Evolutionary conservation across 2,329 filamentous ascomycete species (phyloP).

Genomic region (Fusarium incarnatum): DNA sequence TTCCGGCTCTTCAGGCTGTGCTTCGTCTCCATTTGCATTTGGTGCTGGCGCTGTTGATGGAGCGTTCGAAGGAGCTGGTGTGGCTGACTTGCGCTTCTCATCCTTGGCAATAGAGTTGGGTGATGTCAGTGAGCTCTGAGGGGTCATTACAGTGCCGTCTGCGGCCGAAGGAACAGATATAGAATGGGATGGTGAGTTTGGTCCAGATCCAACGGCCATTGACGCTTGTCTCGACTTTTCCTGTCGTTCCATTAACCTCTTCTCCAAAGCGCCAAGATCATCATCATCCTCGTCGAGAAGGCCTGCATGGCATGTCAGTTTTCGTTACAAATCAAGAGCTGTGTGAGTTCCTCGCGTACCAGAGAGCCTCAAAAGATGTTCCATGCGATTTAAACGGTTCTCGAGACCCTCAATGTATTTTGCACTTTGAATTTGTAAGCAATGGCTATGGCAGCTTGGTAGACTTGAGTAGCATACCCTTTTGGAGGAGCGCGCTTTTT

Average conservation of each 20-base stretch:
- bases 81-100: conserved; percentile 47
- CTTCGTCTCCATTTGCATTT: conserved; percentile 28
- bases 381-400: conserved; percentile 95
- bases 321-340: background rate
- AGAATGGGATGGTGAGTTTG: conserved; percentile 63
- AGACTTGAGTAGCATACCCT: conserved; percentile 69
- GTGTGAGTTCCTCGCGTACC: conserved; percentile 57
- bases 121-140: conserved; percentile 67
- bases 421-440: conserved; percentile 67
- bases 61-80: conserved; percentile 29
- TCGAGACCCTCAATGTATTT: conserved; percentile 98
- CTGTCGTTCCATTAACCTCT: conserved; percentile 71
- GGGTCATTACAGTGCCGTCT: conserved; percentile 59
- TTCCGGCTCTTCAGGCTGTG: conserved; percentile 54
- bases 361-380: conserved; percentile 86
- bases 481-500: conserved; percentile 98
- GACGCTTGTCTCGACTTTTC: conserved; percentile 64
- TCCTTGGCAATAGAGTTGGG: conserved; percentile 58
- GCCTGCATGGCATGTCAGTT: conserved; percentile 58
- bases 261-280: conserved; percentile 88
- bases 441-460: background rate
- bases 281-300: conserved; percentile 88
- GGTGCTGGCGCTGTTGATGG: conserved; percentile 15
- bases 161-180: conserved; percentile 53
- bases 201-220: conserved; percentile 59